Percentiles rank a stretch among this genome's conserved stretches.
These are phyloP conservation scores for Panellus pusillus DNA, from an alignment of 768 basidiomycete species.

Conservation along the genomic window DNA sequence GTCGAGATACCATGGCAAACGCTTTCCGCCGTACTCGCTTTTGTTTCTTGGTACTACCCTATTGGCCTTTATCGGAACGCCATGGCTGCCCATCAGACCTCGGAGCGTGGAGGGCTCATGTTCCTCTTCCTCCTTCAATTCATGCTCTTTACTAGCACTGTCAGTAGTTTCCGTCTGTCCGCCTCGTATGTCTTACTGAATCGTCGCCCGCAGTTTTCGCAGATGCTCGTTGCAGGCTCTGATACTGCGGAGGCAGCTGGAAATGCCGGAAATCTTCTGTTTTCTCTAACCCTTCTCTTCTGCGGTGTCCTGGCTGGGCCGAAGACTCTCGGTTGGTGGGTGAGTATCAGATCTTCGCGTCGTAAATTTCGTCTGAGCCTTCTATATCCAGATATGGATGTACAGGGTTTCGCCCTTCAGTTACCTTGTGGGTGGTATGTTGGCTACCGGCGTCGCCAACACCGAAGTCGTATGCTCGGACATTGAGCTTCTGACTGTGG, in stretches of 20 bases:
- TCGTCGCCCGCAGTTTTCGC: conserved; percentile 24
- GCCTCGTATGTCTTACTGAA: not conserved
- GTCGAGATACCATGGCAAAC: conserved; percentile 32
- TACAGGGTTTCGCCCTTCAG: conserved; percentile 35
- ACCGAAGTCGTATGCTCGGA: conserved; percentile 45
- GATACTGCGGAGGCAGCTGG: conserved; percentile 39
- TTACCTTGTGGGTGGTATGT: conserved; percentile 35
- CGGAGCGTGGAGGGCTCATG: conserved; percentile 39
- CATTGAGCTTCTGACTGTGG: conserved; percentile 51
- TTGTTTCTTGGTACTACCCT: conserved; percentile 37
- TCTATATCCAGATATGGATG: conserved; percentile 36
- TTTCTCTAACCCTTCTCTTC: conserved; percentile 42
- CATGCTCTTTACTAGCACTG: conserved; percentile 37
- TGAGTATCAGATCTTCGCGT: conserved; percentile 2
- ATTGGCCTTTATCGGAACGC: conserved; percentile 43
- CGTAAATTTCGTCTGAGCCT: not conserved
- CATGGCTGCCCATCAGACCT: conserved; percentile 30
- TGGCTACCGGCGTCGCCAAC: conserved; percentile 28
- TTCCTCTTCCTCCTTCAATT: conserved; percentile 37
- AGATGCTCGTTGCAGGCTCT: conserved; percentile 36
- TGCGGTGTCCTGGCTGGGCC: conserved; percentile 36
- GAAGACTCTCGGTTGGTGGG: conserved; percentile 25
- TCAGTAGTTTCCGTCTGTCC: not conserved
- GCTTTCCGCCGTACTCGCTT: conserved; percentile 28
- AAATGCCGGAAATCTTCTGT: conserved; percentile 40